Base-by-base conservation (phyloP, 2,329 filamentous ascomycete species). In the Botrytis byssoidea region DNA sequence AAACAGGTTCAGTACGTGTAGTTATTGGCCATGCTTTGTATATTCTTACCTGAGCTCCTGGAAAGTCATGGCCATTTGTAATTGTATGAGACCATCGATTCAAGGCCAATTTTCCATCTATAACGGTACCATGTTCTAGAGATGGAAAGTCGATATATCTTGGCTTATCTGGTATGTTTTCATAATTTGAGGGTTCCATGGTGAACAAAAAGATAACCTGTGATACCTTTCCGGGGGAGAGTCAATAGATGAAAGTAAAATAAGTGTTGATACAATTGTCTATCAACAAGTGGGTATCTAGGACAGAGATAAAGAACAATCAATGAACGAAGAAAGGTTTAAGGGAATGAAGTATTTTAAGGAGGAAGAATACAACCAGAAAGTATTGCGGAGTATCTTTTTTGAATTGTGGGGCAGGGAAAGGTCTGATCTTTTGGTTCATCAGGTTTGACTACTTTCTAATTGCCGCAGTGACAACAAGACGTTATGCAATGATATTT, bases 31-130 rank as follows among this genome's bases (percentile, higher is more conserved):
- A 71, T 55, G 40, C 70, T 55, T 59, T 66, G 35, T 10, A n/a
- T 42, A 66, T 73, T 82, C 73, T 74, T 82, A 93, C 93, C 88
- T 97, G 93, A 65, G 95, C 94, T 42, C 93, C 95, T 0, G 95
- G 95, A 79, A 78, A 79, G 60, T 78, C 77, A 76, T 79, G 77
- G 4, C 74, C 79, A 73, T 88, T 90, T 18, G 95, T 98, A 74
- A 98, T 84, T 63, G 89, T 91, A 29, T 93, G 89, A 7, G 94
- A 97, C 88, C 93, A 97, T 75, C 92, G 90, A 84, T 98, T 98
- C 77, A 98, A 85, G 32, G 87, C 87, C n/a, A 85, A 86, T 76
- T 87, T 87, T 70, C 89, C 90, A 82, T 91, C 86, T 72, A 76
- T 63, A 32, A 76, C 72, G 9, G 78, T 80, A 9, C 79, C 80